These are phyloP conservation scores for Wickerhamiella infanticola DNA, from an alignment of 1,139 yeast genomes.

Conservation along the genomic window DNA sequence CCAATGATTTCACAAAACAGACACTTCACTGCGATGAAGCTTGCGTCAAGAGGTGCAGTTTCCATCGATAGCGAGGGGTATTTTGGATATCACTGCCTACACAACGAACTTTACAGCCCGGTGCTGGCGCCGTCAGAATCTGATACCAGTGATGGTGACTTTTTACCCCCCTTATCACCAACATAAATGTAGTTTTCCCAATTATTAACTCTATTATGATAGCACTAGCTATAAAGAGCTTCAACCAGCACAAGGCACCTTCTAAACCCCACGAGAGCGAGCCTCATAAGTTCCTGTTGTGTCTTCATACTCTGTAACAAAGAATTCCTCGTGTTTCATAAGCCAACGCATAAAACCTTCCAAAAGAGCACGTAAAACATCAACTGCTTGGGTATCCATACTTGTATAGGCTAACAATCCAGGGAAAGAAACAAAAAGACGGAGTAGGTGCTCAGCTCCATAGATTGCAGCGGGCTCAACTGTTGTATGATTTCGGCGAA, in stretches of 20 bases:
- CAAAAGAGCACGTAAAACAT: slow-evolving; percentile 37
- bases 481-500: slow-evolving; percentile 27
- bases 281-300: slow-evolving; percentile 19
- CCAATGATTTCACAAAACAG: slow-evolving; percentile 21
- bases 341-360: slow-evolving; percentile 38
- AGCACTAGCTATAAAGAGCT: no score
- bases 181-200: background rate
- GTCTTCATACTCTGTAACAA: slow-evolving; percentile 31
- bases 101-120: slow-evolving; percentile 4
- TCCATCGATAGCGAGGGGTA: slow-evolving; percentile 15
- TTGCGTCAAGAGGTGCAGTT: slow-evolving; percentile 11
- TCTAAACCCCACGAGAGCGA: background rate
- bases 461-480: slow-evolving; percentile 36
- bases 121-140: background rate
- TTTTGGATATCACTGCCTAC: slow-evolving; percentile 15
- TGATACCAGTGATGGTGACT: slow-evolving; percentile 7
- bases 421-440: slow-evolving; percentile 65
- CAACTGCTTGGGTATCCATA: slow-evolving; percentile 68
- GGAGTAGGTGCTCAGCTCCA: slow-evolving; percentile 61
- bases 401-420: slow-evolving; percentile 61
- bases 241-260: background rate
- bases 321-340: slow-evolving; percentile 32
- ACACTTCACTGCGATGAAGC: slow-evolving; percentile 17
- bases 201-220: no score
- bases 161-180: slow-evolving; percentile 5